Base-by-base conservation (phyloP, 306 rosid genomes). In the Inga laurina region DNA sequence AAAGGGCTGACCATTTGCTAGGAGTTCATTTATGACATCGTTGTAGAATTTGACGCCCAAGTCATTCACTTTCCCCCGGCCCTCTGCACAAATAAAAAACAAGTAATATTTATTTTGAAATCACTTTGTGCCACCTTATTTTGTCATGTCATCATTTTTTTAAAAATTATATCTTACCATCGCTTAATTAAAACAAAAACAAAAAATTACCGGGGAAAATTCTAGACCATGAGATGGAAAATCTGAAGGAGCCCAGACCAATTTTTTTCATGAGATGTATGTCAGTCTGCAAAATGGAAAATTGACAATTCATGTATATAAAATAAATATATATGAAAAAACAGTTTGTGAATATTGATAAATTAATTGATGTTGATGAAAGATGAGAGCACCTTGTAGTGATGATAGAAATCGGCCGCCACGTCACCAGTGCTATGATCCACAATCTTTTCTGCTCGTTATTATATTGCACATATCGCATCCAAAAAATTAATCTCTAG, bases 181-280 rank as follows among this genome's bases (percentile, higher is more conserved):
- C 10, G 27, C 21, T 56, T 18, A 56, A 56, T 56, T 52, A 18
- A 52, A 51, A 19, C 8, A 8, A 8, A 21, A 56, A 8, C 8
- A 21, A 30, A 35, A 4, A 1, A 77, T 81, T 85, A 91, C 94
- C 72, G 0, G 92, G 91, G 21, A 91, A 81, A 39, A 91, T 79
- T 81, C 94, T 59, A 13, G 90, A 10, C 94, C 92, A 91, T 4
- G 94, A 89, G 79, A 91, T 78, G 82, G 92, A 91, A 22, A 91
- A 89, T 81, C 94, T 85, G 51, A 68, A 87, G 3, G 92, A 88
- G 22, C 89, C 91, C 16, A 89, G 30, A 37, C 94, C 94, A 9
- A 91, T 82, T 61, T 86, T 79, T 74, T 89, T 91, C 79, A 84
- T 83, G 5, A 89, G 4, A 18, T 86, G 76, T 11, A 89, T 48